A percentile compares a stretch with the other conserved stretches of the same genome.
Evolutionary conservation across 768 basidiomycete genomes (phyloP).

Genomic region (Lyophyllum shimeji): DNA sequence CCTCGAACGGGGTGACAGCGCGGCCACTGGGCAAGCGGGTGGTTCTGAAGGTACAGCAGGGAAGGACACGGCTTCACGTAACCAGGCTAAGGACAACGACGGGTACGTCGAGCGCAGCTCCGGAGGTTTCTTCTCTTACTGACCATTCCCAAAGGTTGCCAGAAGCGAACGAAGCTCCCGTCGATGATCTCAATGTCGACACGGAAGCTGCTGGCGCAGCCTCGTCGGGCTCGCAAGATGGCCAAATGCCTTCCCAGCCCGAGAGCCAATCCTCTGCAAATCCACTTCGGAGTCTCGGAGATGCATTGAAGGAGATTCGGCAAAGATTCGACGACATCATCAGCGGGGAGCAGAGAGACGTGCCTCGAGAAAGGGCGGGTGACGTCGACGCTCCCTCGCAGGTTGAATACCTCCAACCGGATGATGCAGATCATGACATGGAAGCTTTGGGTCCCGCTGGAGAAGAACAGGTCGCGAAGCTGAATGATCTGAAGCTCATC

Average conservation of each 20-base stretch:
- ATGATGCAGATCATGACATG: conserved; percentile 69
- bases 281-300: conserved; percentile 78
- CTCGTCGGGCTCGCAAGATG: conserved; percentile 44
- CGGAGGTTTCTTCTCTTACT: neutral
- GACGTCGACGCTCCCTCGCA: conserved; percentile 43
- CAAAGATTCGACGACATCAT: conserved; percentile 85
- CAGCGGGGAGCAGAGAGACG: conserved; percentile 34
- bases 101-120: conserved; percentile 26
- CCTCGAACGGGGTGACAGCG: conserved; percentile 28
- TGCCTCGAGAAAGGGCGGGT: conserved; percentile 33
- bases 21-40: conserved; percentile 31
- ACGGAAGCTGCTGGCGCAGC: conserved; percentile 31
- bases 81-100: conserved; percentile 27
- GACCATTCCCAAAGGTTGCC: conserved; percentile 14
- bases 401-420: conserved; percentile 77
- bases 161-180: conserved; percentile 18
- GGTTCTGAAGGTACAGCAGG: conserved; percentile 26
- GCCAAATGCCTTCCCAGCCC: conserved; percentile 37
- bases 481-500: conserved; percentile 76
- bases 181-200: conserved; percentile 18
- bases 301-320: conserved; percentile 77
- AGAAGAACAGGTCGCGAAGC: conserved; percentile 78
- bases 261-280: conserved; percentile 42
- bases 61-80: conserved; percentile 26
- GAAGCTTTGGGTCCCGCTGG: conserved; percentile 89